phyloP scores from a whole-genome alignment of 352 stramenopile genomes.

The Phytophthora tubulina region DNA sequence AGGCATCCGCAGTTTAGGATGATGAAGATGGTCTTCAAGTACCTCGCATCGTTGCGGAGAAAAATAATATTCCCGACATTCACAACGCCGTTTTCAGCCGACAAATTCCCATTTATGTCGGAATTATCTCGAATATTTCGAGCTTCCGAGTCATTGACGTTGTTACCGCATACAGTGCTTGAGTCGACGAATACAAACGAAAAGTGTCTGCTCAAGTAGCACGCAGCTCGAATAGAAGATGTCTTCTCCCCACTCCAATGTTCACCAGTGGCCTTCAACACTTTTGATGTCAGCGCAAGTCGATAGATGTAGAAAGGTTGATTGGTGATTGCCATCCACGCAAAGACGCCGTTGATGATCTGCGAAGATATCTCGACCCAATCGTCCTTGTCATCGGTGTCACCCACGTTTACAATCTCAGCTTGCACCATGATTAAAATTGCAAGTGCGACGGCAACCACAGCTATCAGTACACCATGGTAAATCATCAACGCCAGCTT shows the following conservation, averaged over 20 bases:
- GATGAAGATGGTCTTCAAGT: not conserved
- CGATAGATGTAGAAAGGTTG: slow-evolving; percentile 11
- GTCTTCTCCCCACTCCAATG: not conserved
- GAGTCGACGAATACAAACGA: slow-evolving; percentile 3
- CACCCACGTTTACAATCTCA: slow-evolving; percentile 5
- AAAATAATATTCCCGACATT: slow-evolving; percentile 1
- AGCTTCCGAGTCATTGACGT: not conserved
- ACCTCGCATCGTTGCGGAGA: not conserved
- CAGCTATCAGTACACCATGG: not conserved
- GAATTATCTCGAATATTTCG: not conserved
- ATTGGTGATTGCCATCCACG: slow-evolving; percentile 1
- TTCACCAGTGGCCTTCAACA: not conserved
- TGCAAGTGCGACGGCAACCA: not conserved
- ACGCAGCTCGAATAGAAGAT: not conserved
- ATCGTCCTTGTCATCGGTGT: not conserved
- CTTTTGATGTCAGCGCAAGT: slow-evolving; percentile 5
- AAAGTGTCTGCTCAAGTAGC: slow-evolving; percentile 3
- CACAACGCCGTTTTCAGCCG: not conserved
- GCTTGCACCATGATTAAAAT: slow-evolving; percentile 3
- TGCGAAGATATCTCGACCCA: slow-evolving; percentile 16
- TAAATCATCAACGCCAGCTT: slow-evolving; percentile 3
- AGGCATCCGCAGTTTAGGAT: slow-evolving; percentile 11
- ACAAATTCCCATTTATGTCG: not conserved
- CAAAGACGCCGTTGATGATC: slow-evolving; percentile 17
- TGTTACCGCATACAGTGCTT: not conserved